Percentiles rank a stretch among this genome's conserved stretches.
Evolutionary conservation across 345 rosid genomes (phyloP).

Genomic region (Sonneratia caseolaris): DNA sequence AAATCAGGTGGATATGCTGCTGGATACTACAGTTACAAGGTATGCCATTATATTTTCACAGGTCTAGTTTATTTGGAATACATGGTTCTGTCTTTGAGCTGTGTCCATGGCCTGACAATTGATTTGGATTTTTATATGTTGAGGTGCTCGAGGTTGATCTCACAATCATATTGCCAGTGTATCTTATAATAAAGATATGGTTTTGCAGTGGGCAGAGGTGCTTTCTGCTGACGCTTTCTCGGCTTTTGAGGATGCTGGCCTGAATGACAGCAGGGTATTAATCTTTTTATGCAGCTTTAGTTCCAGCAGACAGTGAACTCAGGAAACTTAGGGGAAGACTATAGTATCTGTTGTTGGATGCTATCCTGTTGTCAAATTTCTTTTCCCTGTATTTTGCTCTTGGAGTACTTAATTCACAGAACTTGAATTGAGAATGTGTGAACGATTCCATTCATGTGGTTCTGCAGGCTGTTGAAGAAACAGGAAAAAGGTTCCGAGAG

Average conservation of each 20-base stretch:
- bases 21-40: slow-evolving; percentile 98
- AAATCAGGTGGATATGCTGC: slow-evolving; percentile 82
- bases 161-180: neutral
- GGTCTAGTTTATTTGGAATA: neutral
- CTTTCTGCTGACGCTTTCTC: slow-evolving; percentile 97
- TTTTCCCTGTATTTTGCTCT: neutral
- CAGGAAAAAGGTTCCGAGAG: slow-evolving; percentile 65
- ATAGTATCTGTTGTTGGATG: neutral
- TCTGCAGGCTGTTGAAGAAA: slow-evolving; percentile 66
- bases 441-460: neutral
- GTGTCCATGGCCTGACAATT: neutral
- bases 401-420: neutral
- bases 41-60: slow-evolving; percentile 12
- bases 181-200: neutral
- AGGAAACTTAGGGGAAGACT: neutral
- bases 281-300: neutral
- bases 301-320: neutral
- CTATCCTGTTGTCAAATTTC: neutral
- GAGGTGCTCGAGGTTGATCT: slow-evolving; percentile 1
- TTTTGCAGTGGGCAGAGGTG: slow-evolving; percentile 94
- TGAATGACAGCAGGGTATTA: slow-evolving; percentile 60
- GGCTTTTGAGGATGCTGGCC: slow-evolving; percentile 89
- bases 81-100: neutral
- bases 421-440: neutral
- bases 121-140: neutral